Base-by-base conservation (phyloP, 805 yeast species). In the Cyberlindnera mississippiensis region DNA sequence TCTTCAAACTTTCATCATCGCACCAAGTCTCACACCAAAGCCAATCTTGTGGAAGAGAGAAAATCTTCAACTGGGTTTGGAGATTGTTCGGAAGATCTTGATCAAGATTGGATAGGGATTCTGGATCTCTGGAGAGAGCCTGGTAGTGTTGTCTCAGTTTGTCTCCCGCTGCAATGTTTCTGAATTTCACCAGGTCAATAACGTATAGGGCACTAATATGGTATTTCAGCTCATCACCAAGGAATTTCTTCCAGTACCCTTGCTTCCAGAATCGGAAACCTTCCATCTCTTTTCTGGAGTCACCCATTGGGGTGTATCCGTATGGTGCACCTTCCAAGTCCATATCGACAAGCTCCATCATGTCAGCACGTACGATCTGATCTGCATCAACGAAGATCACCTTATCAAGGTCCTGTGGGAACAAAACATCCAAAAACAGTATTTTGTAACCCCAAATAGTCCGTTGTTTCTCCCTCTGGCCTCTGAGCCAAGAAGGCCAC, bases 11-110 rank as follows among this genome's bases (percentile, higher is more conserved):
- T 37, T 73, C 82, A 48, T 80, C 85, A 24, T 80, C 71, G 60
- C 96, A 85, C 96, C 96, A 87, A 0, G 96, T 87, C 56, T 87
- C 96, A 63, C 95, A 88, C 96, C 96, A 88, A 29, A 86, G 66
- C 95, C 95, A 87, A 34, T 85, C 90, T 51, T 82, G 82, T 3
- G 88, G 85, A 33, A 87, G 66, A 8, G 93, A 81, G 54, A 68
- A 75, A 15, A 88, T 88, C 37, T 81, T 82, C 24, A 91, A 61
- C 22, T 63, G 60, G 17, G 68, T 53, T 61, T 93, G 98, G 52
- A 90, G 52, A 56, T 86, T 85, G 62, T 91, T 93, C n/a, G 96
- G 89, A 46, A 91, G 71, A 59, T 93, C 98, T 59, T 91, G 97
- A 58, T 89, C 98, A 45, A 90, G 71, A 55, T 87, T 88, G 10